Percentiles rank a stretch among this genome's conserved stretches.
These are phyloP conservation scores for Solanum pennellii DNA, from an alignment of 257 asterid genomes.

Conservation along the genomic window DNA sequence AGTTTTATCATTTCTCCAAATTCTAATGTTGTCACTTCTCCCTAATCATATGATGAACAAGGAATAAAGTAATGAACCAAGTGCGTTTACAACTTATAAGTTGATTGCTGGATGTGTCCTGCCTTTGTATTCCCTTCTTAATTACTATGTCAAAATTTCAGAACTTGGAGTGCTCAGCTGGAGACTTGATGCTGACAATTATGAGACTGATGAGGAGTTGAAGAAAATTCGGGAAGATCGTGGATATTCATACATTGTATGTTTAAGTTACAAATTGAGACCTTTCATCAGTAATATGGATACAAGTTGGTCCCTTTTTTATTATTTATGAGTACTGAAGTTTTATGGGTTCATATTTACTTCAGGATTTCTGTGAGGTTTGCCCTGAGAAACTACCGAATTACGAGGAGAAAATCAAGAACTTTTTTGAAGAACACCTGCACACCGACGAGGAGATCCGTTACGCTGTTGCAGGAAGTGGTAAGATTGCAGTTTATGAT, in stretches of 20 bases:
- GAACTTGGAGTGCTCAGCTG: conserved; percentile 96
- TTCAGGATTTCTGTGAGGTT: conserved; percentile 83
- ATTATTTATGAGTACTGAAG: background rate
- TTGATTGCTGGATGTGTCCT: background rate
- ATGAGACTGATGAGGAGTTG: conserved; percentile 83
- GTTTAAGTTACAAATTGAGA: background rate
- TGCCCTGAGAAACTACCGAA: conserved; percentile 83
- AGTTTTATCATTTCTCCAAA: background rate
- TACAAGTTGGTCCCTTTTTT: background rate
- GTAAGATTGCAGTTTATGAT: conserved; percentile 22
- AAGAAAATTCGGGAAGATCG: conserved; percentile 78
- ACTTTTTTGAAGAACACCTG: conserved; percentile 76
- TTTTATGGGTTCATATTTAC: background rate
- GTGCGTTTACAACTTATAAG: background rate
- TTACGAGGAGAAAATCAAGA: conserved; percentile 79
- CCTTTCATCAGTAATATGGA: background rate
- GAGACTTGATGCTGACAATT: conserved; percentile 82
- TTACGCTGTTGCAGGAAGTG: conserved; percentile 88
- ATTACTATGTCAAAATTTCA: conserved; percentile 12
- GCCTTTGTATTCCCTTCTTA: background rate
- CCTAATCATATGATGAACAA: background rate
- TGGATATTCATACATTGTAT: conserved; percentile 79
- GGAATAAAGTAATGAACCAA: background rate
- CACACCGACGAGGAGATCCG: conserved; percentile 98
- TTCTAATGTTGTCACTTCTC: background rate